Evolutionary conservation across 345 rosid genomes (phyloP).

Genomic region (Citrus medica): DNA sequence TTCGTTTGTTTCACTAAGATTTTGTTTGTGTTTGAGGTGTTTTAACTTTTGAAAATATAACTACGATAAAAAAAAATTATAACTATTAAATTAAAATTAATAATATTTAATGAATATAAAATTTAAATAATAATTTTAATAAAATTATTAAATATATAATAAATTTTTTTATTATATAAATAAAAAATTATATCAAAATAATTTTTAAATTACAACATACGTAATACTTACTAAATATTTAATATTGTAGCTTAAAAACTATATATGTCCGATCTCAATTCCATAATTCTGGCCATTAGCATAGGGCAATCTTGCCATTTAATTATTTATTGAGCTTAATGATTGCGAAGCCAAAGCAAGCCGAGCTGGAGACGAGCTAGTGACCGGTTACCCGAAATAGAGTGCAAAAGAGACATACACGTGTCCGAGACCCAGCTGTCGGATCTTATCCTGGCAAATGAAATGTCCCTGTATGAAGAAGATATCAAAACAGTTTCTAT

Average conservation of each 20-base stretch:
- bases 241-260: no score
- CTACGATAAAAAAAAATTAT: fast-evolving
- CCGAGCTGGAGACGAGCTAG: slow-evolving; percentile 2
- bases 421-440: slow-evolving; percentile 41
- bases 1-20: background rate
- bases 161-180: no score
- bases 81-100: no score
- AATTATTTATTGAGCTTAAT: background rate
- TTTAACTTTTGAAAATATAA: no score
- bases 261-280: no score
- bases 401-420: slow-evolving; percentile 9
- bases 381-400: background rate
- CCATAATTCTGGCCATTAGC: no score
- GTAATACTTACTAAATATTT: no score
- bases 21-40: fast-evolving
- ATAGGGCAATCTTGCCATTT: background rate
- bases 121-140: no score
- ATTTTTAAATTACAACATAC: fast-evolving
- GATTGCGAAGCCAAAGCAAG: background rate
- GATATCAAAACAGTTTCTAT: slow-evolving; percentile 1
- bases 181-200: no score
- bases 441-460: slow-evolving; percentile 38
- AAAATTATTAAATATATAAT: no score
- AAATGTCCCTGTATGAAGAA: background rate
- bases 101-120: no score